A percentile compares a stretch with the other conserved stretches of the same genome.
Evolutionary conservation across 352 stramenopile genomes (phyloP).

Genomic region (Chrysophaeum taylorii): DNA sequence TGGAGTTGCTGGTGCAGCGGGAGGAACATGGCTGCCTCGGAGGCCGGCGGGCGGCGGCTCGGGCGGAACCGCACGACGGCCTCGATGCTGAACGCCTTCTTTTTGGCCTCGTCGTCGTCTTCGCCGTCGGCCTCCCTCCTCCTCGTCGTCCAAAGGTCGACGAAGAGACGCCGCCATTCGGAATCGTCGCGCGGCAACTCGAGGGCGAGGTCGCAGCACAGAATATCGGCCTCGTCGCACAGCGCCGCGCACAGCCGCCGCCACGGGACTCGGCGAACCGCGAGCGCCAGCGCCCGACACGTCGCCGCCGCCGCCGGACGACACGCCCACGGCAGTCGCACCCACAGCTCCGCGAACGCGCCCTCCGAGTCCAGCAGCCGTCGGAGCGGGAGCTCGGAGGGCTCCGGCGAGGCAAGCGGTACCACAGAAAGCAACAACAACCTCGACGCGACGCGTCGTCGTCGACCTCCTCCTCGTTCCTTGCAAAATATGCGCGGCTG

Average conservation of each 20-base stretch:
- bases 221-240: background rate
- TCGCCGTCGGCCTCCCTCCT: background rate
- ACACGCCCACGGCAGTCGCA: background rate
- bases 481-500: no score
- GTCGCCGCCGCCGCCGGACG: background rate
- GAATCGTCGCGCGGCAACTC: background rate
- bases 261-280: background rate
- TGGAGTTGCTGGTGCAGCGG: constrained; percentile 38
- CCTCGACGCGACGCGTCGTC: no score
- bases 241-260: background rate
- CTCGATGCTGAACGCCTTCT: background rate
- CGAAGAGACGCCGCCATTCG: background rate
- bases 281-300: background rate
- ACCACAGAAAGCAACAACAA: no score
- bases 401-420: no score
- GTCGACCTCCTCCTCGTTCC: no score
- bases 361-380: no score
- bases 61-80: constrained; percentile 7
- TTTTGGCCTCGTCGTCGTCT: no score
- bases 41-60: no score
- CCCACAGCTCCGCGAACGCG: constrained; percentile 9
- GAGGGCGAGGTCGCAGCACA: background rate
- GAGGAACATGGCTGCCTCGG: constrained; percentile 14
- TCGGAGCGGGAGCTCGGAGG: no score
- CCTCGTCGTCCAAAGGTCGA: background rate